These are phyloP conservation scores for Dorcoceras hygrometricum DNA, from an alignment of 257 asterid genomes.

Conservation along the genomic window DNA sequence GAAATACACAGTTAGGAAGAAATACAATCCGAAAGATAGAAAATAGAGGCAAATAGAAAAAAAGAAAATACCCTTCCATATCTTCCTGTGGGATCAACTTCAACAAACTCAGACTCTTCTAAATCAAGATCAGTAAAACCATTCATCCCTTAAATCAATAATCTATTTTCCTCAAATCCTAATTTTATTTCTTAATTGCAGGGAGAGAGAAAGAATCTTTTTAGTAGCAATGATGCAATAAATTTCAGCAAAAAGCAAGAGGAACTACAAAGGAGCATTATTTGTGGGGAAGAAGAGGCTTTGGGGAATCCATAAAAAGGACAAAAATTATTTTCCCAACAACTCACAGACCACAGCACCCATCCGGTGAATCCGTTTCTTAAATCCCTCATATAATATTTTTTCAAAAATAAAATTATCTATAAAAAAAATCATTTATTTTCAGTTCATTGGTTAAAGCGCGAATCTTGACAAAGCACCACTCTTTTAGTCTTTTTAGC, in stretches of 20 bases:
- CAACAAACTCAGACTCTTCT: slow-evolving; percentile 75
- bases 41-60: slow-evolving; percentile 11
- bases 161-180: slow-evolving; percentile 12
- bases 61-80: slow-evolving; percentile 69
- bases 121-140: slow-evolving; percentile 53
- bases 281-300: slow-evolving; percentile 38
- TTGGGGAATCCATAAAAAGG: slow-evolving; percentile 44
- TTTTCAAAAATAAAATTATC: too few relatives aligned
- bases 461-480: slow-evolving; percentile 34
- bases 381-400: not conserved
- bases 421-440: too few relatives aligned
- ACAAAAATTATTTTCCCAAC: slow-evolving; percentile 31
- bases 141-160: slow-evolving; percentile 42
- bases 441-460: not conserved
- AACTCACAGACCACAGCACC: slow-evolving; percentile 37
- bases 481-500: slow-evolving; percentile 33
- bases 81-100: slow-evolving; percentile 96
- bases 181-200: slow-evolving; percentile 18
- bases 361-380: slow-evolving; percentile 15
- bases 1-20: not conserved
- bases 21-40: slow-evolving; percentile 17
- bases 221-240: slow-evolving; percentile 4
- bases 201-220: slow-evolving; percentile 20
- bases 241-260: slow-evolving; percentile 6
- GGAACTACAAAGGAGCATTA: slow-evolving; percentile 18